phyloP scores from a whole-genome alignment of 1,284 basidiomycete species.

The Taiwanofungus camphoratus region DNA sequence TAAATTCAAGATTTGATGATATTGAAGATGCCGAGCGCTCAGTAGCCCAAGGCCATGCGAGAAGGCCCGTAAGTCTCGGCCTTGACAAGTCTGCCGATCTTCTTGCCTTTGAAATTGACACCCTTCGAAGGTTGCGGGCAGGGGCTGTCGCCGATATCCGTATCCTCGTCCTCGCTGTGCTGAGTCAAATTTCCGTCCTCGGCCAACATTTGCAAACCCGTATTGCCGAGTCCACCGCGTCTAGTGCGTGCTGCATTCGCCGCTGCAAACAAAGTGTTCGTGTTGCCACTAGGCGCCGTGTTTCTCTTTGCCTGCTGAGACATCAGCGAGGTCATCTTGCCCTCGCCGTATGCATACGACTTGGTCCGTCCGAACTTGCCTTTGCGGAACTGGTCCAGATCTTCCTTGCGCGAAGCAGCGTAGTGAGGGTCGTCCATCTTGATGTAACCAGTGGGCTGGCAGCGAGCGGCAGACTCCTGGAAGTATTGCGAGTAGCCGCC shows the following conservation, averaged over 20 bases:
- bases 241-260: slow-evolving; percentile 57
- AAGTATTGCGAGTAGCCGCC: slow-evolving; percentile 94
- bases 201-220: slow-evolving; percentile 49
- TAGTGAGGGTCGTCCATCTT: slow-evolving; percentile 93
- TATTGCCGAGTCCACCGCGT: slow-evolving; percentile 33
- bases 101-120: slow-evolving; percentile 47
- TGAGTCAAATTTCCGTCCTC: slow-evolving; percentile 58
- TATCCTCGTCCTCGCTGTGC: slow-evolving; percentile 63
- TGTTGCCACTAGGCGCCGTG: slow-evolving; percentile 45
- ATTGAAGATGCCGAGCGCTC: slow-evolving; percentile 6
- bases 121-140: slow-evolving; percentile 69
- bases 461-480: slow-evolving; percentile 59
- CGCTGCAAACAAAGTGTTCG: slow-evolving; percentile 55
- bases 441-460: slow-evolving; percentile 81
- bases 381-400: slow-evolving; percentile 89
- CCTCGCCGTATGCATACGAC: slow-evolving; percentile 85
- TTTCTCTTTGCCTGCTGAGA: slow-evolving; percentile 49
- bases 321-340: slow-evolving; percentile 31
- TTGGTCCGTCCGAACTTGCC: slow-evolving; percentile 81
- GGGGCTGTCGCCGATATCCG: slow-evolving; percentile 73
- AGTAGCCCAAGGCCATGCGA: slow-evolving; percentile 29
- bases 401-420: slow-evolving; percentile 72
- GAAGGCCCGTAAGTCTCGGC: slow-evolving; percentile 62
- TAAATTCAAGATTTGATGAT: not conserved
- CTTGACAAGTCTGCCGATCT: slow-evolving; percentile 42